Base-by-base conservation (phyloP, 2,329 filamentous ascomycete genomes). In the Lomentospora prolificans region DNA sequence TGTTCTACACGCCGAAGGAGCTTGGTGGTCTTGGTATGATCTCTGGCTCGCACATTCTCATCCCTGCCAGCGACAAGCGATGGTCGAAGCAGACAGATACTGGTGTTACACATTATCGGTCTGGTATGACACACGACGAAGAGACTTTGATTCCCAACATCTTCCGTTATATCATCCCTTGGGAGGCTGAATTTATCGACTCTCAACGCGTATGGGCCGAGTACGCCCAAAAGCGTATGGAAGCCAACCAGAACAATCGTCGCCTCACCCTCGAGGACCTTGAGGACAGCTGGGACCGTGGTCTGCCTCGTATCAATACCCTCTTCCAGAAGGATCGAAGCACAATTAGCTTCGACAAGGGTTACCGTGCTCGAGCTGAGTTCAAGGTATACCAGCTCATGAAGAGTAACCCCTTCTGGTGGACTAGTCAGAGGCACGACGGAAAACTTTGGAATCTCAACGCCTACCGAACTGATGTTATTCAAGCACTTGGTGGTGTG, bases 391-490 rank as follows among this genome's bases (percentile, higher is more conserved):
- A 97, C 67, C 92, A 97, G 69, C 78, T 97, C 58, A 97, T 99
- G 92, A 96, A 95, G 82, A 95, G 87, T 72, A 96, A 97, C 67
- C 94, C 94, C 0, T 97, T 97, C 78, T 96, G 91, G 90, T 99
- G 94, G 94, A 99, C 94, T 3, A 95, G 89, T 64, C 92, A 97
- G 70, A 80, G 94, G 39, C 95, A 99, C 65, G 94, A 99, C 64
- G 94, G 94, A 67, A 97, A 97, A 66, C 72, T 99, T 3, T 99
- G 94, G 94, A 96, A 96, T 61, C 70, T 99, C 55, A 97, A 97
- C 61, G 89, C 90, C 1, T 96, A 97, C 72, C 79, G 94, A 60
- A 96, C 94, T 5, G 94, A 99, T 73, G 90, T 96, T 8, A 99
- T 99, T 57, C 94, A 97, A 68, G 91, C 92, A 0, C 74, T 96